Base-by-base conservation (phyloP, 345 rosid species). In the Arabidopsis arenosa region DNA sequence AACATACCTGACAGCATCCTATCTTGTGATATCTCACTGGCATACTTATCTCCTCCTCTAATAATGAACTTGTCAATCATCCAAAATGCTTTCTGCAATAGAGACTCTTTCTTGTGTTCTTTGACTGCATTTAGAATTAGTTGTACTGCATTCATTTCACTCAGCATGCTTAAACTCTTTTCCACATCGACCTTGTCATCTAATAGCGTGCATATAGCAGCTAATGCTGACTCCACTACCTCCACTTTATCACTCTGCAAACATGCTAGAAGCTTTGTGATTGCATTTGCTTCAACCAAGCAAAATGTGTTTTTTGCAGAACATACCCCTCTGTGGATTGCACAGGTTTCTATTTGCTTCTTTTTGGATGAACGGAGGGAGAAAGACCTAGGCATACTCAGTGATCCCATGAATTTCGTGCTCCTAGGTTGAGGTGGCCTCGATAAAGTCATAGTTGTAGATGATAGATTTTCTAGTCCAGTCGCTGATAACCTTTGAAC, bases 51-150 rank as follows among this genome's bases (percentile, higher is more conserved):
- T 37, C 90, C 90, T 4, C 93, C 96, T 83, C 80, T 84, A 72
- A 70, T 63, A 72, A 94, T 80, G 82, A 94, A 91, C 79, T 81
- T 92, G 63, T 92, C 98, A 76, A 94, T 79, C 70, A 94, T 68
- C 97, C 96, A 89, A 79, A 90, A 87, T 54, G 95, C 86, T 62
- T 92, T 91, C 81, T 90, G 89, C 89, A 85, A 5, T 49, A 94
- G 62, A 62, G 85, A 79, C 75, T 92, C 98, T 66, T 82, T 79
- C 75, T 72, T 81, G 80, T 87, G 94, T 52, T 86, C 92, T 73
- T 85, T 90, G 56, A 85, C 84, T 67, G 84, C 89, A 57, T 90
- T 85, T 80, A 92, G 70, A 37, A 92, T 81, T 51, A 80, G 85
- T 14, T 75, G 84, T 30, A 87, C 75, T 5, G 89, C 83, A 69